Conservation (phyloP, 2,329 filamentous ascomycete species). For the Calcarisporium arbuscula region DNA sequence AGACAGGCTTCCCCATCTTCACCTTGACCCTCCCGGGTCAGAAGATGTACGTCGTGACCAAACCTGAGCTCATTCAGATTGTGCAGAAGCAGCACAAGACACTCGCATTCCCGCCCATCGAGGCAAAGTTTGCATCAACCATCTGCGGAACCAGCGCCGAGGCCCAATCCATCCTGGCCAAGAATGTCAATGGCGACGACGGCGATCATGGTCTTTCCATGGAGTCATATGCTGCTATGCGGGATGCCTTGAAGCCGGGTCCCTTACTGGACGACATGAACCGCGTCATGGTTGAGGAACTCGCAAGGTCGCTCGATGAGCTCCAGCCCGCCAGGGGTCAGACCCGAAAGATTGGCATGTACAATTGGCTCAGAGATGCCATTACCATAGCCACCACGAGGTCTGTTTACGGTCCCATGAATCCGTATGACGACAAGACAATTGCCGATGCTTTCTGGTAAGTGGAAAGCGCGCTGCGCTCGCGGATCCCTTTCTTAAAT, state of each 20-base stretch:
- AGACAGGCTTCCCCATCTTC: conserved; percentile 4
- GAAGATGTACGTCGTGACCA: conserved; percentile 8
- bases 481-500: too few species aligned
- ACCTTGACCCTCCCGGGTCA: conserved; percentile 7
- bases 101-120: too few species aligned
- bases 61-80: conserved; percentile 6
- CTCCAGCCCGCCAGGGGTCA: conserved; percentile 2
- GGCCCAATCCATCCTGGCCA: conserved; percentile 3
- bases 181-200: conserved; percentile 5
- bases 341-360: conserved; percentile 1
- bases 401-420: conserved; percentile 9
- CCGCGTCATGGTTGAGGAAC: conserved; percentile 6
- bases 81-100: conserved; percentile 6
- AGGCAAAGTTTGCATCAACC: too few species aligned
- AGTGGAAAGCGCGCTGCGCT: too few species aligned
- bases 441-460: conserved; percentile 9
- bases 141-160: conserved; percentile 1
- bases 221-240: conserved; percentile 5
- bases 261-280: conserved; percentile 8
- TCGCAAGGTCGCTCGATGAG: conserved; percentile 1
- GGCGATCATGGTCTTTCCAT: conserved; percentile 5
- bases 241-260: conserved; percentile 7
- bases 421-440: conserved; percentile 7
- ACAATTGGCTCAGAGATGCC: conserved; percentile 5
- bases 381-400: conserved; percentile 8